A percentile compares a stretch with the other conserved stretches of the same genome.
Conservation (phyloP, 1,139 yeast species). For the Diutina neorugosa region DNA sequence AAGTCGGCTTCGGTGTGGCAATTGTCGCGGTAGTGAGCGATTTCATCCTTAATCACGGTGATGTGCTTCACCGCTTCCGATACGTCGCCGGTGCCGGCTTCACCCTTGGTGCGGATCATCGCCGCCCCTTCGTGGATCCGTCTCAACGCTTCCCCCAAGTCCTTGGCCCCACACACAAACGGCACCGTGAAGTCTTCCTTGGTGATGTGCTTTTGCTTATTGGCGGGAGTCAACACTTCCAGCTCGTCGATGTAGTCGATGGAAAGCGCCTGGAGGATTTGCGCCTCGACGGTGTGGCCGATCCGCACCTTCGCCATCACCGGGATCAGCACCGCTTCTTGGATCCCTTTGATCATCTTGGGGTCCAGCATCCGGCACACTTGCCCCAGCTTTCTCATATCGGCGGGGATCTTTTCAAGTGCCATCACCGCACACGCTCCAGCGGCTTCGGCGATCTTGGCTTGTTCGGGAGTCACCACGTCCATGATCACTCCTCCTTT, state of each 20-base stretch:
- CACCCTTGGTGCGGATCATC: slow-evolving; percentile 82
- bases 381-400: slow-evolving; percentile 72
- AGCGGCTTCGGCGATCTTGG: slow-evolving; percentile 61
- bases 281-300: slow-evolving; percentile 81
- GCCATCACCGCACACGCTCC: slow-evolving; percentile 95
- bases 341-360: slow-evolving; percentile 63
- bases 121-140: slow-evolving; percentile 80
- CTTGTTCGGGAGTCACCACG: slow-evolving; percentile 42
- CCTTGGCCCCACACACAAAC: slow-evolving; percentile 78
- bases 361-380: slow-evolving; percentile 89
- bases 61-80: slow-evolving; percentile 80
- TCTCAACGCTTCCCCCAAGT: slow-evolving; percentile 77
- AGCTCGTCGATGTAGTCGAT: slow-evolving; percentile 80
- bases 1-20: slow-evolving; percentile 18
- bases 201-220: slow-evolving; percentile 52
- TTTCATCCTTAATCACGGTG: slow-evolving; percentile 44
- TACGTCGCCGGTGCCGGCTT: slow-evolving; percentile 84
- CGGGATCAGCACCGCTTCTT: slow-evolving; percentile 61
- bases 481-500: slow-evolving; percentile 53
- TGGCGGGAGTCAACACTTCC: slow-evolving; percentile 78
- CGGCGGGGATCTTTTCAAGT: slow-evolving; percentile 77
- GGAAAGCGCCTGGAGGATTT: slow-evolving; percentile 59
- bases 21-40: slow-evolving; percentile 29
- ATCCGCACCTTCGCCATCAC: slow-evolving; percentile 87
- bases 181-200: slow-evolving; percentile 60